Conservation (phyloP, 345 rosid species). For the Geranium brycei region DNA sequence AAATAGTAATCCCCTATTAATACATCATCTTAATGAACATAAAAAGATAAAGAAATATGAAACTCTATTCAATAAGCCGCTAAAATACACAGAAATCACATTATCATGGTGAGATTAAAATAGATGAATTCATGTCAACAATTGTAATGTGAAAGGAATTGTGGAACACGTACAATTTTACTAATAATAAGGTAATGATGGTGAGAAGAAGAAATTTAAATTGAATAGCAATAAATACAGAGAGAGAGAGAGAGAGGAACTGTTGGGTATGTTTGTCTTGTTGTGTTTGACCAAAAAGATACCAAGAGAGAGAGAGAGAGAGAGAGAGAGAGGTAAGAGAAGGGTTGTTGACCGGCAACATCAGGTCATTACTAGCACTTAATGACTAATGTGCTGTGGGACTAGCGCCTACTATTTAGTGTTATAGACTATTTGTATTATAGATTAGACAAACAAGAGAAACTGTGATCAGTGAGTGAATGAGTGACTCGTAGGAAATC, state of each 20-base stretch:
- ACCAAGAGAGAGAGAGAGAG: slow-evolving; percentile 1
- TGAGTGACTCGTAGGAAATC: slow-evolving; percentile 18
- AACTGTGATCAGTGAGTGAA: not conserved
- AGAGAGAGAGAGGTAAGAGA: no score
- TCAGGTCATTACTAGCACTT: slow-evolving; percentile 4
- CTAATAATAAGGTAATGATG: slow-evolving; percentile 48
- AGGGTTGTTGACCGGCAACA: slow-evolving; percentile 12
- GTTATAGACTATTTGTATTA: not conserved
- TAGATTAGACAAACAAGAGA: slow-evolving; percentile 3
- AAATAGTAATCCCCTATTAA: no score
- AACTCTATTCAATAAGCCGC: no score
- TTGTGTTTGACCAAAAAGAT: slow-evolving; percentile 1
- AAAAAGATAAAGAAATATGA: no score
- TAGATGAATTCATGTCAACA: no score
- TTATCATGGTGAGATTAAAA: no score
- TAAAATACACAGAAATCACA: no score
- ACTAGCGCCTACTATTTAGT: not conserved
- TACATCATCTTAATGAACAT: no score
- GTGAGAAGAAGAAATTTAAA: slow-evolving; percentile 13
- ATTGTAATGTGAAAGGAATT: slow-evolving; percentile 3
- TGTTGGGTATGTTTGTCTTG: slow-evolving; percentile 8
- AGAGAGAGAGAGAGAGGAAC: not conserved
- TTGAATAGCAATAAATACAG: not conserved
- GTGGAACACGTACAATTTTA: slow-evolving; percentile 12
- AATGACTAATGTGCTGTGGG: not conserved